phyloP scores from a whole-genome alignment of 2,329 filamentous ascomycete species.

The Colletotrichum acutatum region DNA sequence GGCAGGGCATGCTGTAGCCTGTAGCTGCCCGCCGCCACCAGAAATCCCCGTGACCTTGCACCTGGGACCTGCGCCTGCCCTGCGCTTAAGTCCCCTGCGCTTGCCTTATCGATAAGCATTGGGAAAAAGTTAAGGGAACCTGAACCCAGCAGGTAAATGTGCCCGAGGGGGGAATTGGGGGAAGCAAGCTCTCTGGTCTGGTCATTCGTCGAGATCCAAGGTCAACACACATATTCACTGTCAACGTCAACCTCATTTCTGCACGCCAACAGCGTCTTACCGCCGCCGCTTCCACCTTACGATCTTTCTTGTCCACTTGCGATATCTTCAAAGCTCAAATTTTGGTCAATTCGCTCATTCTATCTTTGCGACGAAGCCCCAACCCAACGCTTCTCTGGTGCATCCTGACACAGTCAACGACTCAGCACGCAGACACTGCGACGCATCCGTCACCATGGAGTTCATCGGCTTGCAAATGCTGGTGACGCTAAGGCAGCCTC shows the following conservation, averaged over 20 bases:
- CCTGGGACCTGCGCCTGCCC: conserved; percentile 11
- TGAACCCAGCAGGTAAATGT: conserved; percentile 22
- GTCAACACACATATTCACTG: conserved; percentile 20
- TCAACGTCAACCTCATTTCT: conserved; percentile 3
- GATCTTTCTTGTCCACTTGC: conserved; percentile 2
- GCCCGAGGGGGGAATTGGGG: conserved; percentile 26
- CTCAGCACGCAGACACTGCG: conserved; percentile 21
- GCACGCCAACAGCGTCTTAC: not conserved
- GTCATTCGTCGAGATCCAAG: conserved; percentile 11
- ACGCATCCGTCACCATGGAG: conserved; percentile 60
- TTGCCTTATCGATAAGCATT: conserved; percentile 32
- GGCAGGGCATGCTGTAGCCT: not conserved
- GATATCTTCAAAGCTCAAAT: not conserved
- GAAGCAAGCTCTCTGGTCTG: conserved; percentile 24
- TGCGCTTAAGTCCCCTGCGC: not conserved
- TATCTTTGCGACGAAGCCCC: not conserved
- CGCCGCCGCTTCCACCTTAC: not conserved
- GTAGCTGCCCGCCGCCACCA: conserved; percentile 10
- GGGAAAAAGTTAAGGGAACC: conserved; percentile 35
- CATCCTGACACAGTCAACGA: conserved; percentile 22
- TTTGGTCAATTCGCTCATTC: not conserved
- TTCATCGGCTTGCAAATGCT: conserved; percentile 83
- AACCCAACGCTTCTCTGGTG: not conserved
- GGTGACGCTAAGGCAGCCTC: conserved; percentile 76
- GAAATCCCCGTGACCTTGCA: conserved; percentile 25